Evolutionary conservation across 352 stramenopile species (phyloP).

Genomic region (Phytophthora sojae): DNA sequence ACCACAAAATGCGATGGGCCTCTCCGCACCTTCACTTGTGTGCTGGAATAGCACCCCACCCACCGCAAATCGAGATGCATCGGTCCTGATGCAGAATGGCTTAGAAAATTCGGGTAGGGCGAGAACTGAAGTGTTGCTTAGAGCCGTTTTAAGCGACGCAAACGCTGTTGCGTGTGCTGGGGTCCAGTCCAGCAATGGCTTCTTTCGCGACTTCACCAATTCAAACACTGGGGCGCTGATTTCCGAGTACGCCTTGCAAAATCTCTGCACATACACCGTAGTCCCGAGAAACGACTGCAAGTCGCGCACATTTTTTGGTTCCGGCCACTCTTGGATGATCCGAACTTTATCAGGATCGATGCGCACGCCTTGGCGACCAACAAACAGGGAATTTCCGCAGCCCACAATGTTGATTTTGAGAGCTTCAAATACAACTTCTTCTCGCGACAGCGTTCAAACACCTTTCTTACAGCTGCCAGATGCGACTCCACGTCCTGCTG

Average conservation of each 20-base stretch:
- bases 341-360: conserved; percentile 7
- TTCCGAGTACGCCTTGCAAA: background rate
- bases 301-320: background rate
- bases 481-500: conserved; percentile 1
- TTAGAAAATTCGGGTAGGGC: conserved; percentile 1
- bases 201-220: background rate
- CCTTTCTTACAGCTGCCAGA: background rate
- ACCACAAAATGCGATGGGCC: conserved; percentile 12
- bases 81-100: conserved; percentile 1
- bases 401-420: conserved; percentile 8
- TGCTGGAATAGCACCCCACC: conserved; percentile 6
- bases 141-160: background rate
- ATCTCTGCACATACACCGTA: conserved; percentile 7
- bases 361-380: background rate
- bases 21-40: background rate
- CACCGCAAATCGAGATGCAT: conserved; percentile 10
- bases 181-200: too few relatives aligned
- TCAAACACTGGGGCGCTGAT: conserved; percentile 8
- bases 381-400: conserved; percentile 7
- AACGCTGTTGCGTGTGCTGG: background rate
- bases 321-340: background rate
- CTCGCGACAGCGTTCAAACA: conserved; percentile 1
- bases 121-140: conserved; percentile 2
- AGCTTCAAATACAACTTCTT: conserved; percentile 8
- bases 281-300: background rate